A percentile compares a stretch with the other conserved stretches of the same genome.
phyloP scores from a whole-genome alignment of 176 grass and related monocot genomes.

The Ananas comosus region DNA sequence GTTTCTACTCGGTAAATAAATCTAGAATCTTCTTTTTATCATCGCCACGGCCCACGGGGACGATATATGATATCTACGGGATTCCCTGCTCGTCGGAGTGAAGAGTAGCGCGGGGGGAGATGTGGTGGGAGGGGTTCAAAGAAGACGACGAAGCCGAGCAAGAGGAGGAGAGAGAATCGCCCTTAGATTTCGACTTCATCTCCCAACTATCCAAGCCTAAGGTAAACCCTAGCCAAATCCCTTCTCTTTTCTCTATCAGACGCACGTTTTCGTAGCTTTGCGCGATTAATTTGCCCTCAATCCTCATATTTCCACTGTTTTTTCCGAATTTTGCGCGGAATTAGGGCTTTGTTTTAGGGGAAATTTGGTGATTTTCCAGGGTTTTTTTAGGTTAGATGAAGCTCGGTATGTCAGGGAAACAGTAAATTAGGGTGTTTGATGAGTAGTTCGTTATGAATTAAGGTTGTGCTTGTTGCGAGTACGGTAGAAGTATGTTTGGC shows the following conservation, averaged over 20 bases:
- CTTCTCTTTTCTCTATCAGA: not conserved
- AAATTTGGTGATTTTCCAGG: too few species aligned
- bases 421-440: too few species aligned
- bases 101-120: conserved; percentile 12
- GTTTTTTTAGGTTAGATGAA: too few species aligned
- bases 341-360: too few species aligned
- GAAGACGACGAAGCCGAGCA: conserved; percentile 25
- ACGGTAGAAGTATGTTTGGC: too few species aligned
- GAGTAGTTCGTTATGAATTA: too few species aligned
- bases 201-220: conserved; percentile 50
- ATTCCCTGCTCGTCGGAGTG: not conserved
- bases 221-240: conserved; percentile 24
- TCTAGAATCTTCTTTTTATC: conserved; percentile 18
- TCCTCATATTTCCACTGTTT: too few species aligned
- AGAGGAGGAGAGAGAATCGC: conserved; percentile 40
- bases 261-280: not conserved
- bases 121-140: conserved; percentile 35
- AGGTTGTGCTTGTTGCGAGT: too few species aligned
- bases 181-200: conserved; percentile 71
- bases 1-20: too few species aligned
- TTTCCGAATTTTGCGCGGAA: too few species aligned
- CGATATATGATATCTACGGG: not conserved
- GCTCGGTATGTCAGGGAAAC: too few species aligned
- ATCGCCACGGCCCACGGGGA: not conserved
- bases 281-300: not conserved